phyloP scores from a whole-genome alignment of 495 filamentous ascomycete genomes.

The Aspergillus sclerotiicarbonarius region DNA sequence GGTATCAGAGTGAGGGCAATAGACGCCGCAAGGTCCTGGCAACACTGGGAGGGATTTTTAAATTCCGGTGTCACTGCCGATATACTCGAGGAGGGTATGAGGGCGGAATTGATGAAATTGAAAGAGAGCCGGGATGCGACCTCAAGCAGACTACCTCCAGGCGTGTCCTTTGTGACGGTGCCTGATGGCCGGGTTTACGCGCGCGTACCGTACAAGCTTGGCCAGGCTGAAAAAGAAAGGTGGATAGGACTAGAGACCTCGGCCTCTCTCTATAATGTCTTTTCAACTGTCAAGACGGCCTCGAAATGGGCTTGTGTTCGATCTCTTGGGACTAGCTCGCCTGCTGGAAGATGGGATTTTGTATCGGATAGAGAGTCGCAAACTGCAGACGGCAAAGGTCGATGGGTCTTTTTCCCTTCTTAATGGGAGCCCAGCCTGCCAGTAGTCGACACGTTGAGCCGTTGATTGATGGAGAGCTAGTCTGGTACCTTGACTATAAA shows the following conservation, averaged over 20 bases:
- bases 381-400: too few relatives aligned
- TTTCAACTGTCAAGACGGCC: background rate
- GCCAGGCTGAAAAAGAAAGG: background rate
- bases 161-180: background rate
- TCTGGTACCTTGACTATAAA: too few relatives aligned
- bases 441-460: too few relatives aligned
- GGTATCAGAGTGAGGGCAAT: background rate
- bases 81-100: background rate
- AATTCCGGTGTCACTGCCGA: background rate
- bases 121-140: background rate
- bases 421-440: too few relatives aligned
- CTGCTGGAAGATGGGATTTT: too few relatives aligned
- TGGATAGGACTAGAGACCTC: background rate
- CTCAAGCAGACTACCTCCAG: background rate
- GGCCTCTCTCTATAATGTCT: background rate
- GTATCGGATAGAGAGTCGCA: too few relatives aligned
- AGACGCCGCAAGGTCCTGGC: background rate
- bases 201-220: background rate
- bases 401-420: too few relatives aligned
- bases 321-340: background rate
- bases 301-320: background rate
- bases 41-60: background rate
- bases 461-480: too few relatives aligned
- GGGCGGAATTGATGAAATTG: background rate
- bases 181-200: background rate